phyloP scores from a whole-genome alignment of 106 monocot genomes.

The Acorus calamus region DNA sequence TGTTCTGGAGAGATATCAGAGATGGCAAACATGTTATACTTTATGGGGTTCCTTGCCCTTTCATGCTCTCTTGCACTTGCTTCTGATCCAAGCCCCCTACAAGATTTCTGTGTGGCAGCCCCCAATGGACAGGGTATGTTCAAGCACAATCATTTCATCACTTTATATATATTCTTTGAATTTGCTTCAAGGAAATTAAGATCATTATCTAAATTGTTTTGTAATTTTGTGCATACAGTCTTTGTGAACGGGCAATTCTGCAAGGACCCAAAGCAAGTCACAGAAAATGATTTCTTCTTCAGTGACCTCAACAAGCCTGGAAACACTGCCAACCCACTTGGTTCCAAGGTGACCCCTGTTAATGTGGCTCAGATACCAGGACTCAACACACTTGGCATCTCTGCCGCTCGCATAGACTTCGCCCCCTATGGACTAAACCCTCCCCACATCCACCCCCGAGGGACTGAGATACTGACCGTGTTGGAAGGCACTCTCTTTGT shows the following conservation, averaged over 20 bases:
- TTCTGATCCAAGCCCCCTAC: too few species aligned
- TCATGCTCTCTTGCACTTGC: too few species aligned
- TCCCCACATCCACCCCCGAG: conserved; percentile 18
- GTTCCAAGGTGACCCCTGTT: conserved; percentile 2
- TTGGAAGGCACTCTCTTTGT: conserved; percentile 9
- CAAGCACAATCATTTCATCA: too few species aligned
- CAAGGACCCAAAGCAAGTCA: conserved; percentile 15
- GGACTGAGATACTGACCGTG: conserved; percentile 10
- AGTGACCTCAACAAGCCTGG: conserved; percentile 16
- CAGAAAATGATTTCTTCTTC: conserved; percentile 27
- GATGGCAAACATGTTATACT: too few species aligned
- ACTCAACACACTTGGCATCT: conserved; percentile 20
- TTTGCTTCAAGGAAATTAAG: too few species aligned
- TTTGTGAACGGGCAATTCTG: conserved; percentile 27
- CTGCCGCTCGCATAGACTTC: conserved; percentile 7
- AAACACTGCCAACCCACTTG: conserved; percentile 11
- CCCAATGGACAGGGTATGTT: too few species aligned
- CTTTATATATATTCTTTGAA: too few species aligned
- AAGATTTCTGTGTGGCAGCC: too few species aligned
- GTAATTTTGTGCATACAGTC: conserved; percentile 8
- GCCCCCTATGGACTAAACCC: conserved; percentile 10
- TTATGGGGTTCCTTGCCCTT: too few species aligned
- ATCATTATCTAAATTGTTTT: too few species aligned
- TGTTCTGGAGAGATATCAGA: too few species aligned
- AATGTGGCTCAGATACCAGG: conserved; percentile 5